These are phyloP conservation scores for Globisporangium barbulae DNA, from an alignment of 352 stramenopile species.

Conservation along the genomic window DNA sequence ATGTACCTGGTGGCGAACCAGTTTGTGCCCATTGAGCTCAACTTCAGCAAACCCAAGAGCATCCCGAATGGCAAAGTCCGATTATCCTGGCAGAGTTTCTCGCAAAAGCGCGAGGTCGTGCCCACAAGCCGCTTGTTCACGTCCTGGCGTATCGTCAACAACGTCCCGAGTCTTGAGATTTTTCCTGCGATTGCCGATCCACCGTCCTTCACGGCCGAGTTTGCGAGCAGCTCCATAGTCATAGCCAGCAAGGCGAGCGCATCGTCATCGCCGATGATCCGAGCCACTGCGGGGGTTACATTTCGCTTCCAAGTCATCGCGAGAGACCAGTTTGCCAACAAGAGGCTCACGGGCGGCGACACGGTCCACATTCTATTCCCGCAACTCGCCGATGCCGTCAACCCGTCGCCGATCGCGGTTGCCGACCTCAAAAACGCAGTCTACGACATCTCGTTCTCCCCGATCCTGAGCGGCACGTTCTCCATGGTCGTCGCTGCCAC, in stretches of 20 bases:
- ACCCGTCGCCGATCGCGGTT: constrained; percentile 19
- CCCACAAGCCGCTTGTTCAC: constrained; percentile 43
- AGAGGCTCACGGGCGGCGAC: constrained; percentile 29
- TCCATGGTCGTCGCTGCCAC: constrained; percentile 39
- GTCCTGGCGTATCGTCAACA: constrained; percentile 51
- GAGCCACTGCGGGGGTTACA: constrained; percentile 17
- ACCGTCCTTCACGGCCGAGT: constrained; percentile 41
- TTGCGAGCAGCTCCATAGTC: constrained; percentile 7
- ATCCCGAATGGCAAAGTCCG: constrained; percentile 32
- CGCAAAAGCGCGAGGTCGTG: constrained; percentile 39
- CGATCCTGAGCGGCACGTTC: constrained; percentile 34
- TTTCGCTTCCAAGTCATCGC: constrained; percentile 36
- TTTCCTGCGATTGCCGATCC: constrained; percentile 26
- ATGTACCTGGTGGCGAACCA: constrained; percentile 29
- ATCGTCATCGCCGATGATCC: background rate
- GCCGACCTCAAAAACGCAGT: constrained; percentile 34
- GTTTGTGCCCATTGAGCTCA: constrained; percentile 43
- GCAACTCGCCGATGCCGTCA: constrained; percentile 17
- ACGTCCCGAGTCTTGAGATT: constrained; percentile 44
- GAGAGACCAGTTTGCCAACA: constrained; percentile 42
- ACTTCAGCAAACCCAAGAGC: constrained; percentile 42
- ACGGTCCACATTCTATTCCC: constrained; percentile 38
- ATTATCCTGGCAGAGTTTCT: constrained; percentile 57
- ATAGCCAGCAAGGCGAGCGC: background rate
- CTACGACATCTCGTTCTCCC: constrained; percentile 37